These are phyloP conservation scores for Acephala macrosclerotiorum DNA, from an alignment of 2,329 filamentous ascomycete species.

Conservation along the genomic window DNA sequence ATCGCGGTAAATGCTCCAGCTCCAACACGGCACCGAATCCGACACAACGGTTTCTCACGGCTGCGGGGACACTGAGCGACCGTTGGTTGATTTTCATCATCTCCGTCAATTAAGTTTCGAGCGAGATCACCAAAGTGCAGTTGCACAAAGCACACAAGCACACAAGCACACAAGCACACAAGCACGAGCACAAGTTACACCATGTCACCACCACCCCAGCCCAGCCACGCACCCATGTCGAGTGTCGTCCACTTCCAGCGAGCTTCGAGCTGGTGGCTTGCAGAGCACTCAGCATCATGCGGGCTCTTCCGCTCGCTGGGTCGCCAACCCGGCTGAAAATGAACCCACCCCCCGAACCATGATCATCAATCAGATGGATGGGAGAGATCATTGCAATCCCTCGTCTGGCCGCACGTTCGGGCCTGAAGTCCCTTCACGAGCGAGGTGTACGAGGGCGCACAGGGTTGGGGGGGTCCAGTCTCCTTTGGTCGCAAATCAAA, in stretches of 20 bases:
- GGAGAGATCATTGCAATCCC: background rate
- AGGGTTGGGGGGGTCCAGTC: background rate
- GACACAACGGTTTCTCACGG: background rate
- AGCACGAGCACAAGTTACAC: too few relatives aligned
- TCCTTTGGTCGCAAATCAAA: background rate
- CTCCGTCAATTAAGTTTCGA: background rate
- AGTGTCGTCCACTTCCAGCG: background rate
- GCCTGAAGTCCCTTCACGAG: too few relatives aligned
- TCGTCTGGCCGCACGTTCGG: background rate
- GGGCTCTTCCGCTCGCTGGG: constrained; percentile 5
- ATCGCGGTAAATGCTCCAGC: background rate
- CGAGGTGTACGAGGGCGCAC: too few relatives aligned
- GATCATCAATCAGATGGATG: background rate
- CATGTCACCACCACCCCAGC: background rate
- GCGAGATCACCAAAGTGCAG: background rate
- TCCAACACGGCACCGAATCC: constrained; percentile 3
- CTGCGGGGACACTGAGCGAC: background rate
- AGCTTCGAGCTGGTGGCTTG: constrained; percentile 9
- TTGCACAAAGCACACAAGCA: background rate
- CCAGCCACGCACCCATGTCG: constrained; percentile 3
- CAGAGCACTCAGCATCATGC: constrained; percentile 3
- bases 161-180: too few relatives aligned
- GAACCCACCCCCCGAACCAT: background rate
- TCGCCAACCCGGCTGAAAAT: constrained; percentile 4
- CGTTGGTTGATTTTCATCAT: background rate